phyloP scores from a whole-genome alignment of 139 green algal species.

The Edaphochlamys debaryana region DNA sequence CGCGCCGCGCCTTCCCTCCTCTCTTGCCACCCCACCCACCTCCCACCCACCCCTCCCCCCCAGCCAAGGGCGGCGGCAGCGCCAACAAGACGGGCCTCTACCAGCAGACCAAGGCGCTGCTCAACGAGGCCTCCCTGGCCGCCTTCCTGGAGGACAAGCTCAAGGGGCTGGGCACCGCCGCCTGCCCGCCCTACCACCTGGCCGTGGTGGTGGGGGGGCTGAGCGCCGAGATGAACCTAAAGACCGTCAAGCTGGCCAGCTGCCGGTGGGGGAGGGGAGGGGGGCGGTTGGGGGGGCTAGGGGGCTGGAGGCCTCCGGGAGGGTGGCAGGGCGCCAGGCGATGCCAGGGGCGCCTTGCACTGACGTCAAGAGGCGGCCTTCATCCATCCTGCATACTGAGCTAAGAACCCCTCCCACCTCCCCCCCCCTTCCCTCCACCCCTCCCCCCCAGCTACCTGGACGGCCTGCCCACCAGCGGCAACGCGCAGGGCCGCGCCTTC shows the following conservation, averaged over 20 bases:
- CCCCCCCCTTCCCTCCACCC: not conserved
- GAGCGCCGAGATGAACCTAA: conserved; percentile 53
- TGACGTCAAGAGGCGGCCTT: too few relatives aligned
- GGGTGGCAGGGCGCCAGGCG: too few relatives aligned
- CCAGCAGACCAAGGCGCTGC: conserved; percentile 62
- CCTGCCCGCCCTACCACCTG: conserved; percentile 64
- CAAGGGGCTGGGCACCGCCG: conserved; percentile 60
- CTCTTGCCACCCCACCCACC: too few relatives aligned
- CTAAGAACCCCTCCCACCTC: too few relatives aligned
- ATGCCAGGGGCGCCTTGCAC: too few relatives aligned
- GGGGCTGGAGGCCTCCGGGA: too few relatives aligned
- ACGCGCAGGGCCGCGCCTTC: conserved; percentile 50
- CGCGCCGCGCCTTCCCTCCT: not conserved
- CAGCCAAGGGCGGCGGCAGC: conserved; percentile 50
- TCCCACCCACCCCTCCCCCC: not conserved
- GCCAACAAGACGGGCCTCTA: conserved; percentile 60
- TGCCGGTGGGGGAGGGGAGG: not conserved
- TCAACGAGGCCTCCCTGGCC: conserved; percentile 43
- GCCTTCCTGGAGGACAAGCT: conserved; percentile 55
- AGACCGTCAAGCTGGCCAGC: conserved; percentile 61
- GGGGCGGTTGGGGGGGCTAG: not conserved
- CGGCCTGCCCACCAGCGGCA: conserved; percentile 51
- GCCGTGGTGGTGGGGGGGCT: conserved; percentile 56
- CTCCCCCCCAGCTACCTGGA: conserved; percentile 52
- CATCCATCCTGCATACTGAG: too few relatives aligned